Base-by-base conservation (phyloP, 139 green algal species). In the Asterochloris sp. region DNA sequence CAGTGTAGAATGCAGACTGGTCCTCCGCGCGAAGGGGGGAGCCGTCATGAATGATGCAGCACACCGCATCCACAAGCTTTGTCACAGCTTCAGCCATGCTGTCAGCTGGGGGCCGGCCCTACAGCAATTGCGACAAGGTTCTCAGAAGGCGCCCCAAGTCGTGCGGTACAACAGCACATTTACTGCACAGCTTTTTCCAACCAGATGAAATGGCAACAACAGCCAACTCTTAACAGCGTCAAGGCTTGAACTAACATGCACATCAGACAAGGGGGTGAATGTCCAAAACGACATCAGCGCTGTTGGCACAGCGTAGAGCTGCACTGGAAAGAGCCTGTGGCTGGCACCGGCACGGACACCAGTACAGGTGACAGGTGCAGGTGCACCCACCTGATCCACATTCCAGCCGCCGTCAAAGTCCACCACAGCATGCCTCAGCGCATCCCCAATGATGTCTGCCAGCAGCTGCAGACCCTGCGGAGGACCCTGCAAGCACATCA, bases 41-140 rank as follows among this genome's bases (percentile, higher is more conserved):
- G 54, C 68, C 76, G 47, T 80, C 60, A 80, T 67, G 76, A 19
- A 80, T 24, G 24, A 60, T 16, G 15, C 12, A 64, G 24, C 47
- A 62, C 11, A 61, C 54, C 28, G 76, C 76, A 38, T 54, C 24
- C 19, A 80, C 12, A 54, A 80, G 67, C 38, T 54, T 69, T 47
- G 17, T 69, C 24, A 80, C 76, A 68, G 76, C 76, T 69, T 61
- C 76, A 47, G 76, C n/a, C 76, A 80, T 80, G 76, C 76, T 80
- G 23, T 69, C 23, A 24, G 74, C 15, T 21, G 67, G 26, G 29
- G 76, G 60, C n/a, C 12, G 13, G 0, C 54, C 76, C 76, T 80
- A 47, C 76, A 80, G 38, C 60, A 69, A 12, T 11, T 15, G 11
- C 26, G 23, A 61, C 0, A 9, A 61, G 69, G 29, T 26, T 26